Percentiles rank a stretch among this genome's conserved stretches.
These are phyloP conservation scores for Vitis rotundifolia DNA, from an alignment of 164 flowering plant species.

Conservation along the genomic window DNA sequence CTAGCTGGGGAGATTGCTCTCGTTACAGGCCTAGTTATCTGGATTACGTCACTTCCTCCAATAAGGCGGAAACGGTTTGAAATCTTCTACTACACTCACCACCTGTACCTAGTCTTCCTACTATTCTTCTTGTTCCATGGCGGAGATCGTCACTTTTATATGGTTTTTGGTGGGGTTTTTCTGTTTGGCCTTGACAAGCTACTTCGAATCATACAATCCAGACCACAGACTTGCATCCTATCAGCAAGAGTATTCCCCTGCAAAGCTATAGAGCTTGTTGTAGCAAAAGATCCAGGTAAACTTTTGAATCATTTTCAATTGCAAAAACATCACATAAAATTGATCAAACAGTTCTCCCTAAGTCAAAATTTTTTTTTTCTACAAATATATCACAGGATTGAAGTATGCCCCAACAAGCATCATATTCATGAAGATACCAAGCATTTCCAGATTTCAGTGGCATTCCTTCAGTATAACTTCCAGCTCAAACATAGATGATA, in stretches of 20 bases:
- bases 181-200: slow-evolving; percentile 82
- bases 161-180: slow-evolving; percentile 68
- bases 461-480: slow-evolving; percentile 86
- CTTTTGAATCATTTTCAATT: background rate
- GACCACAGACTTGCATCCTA: slow-evolving; percentile 53
- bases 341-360: background rate
- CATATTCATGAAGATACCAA: slow-evolving; percentile 69
- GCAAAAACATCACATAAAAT: background rate
- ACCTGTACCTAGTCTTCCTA: slow-evolving; percentile 65
- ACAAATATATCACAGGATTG: slow-evolving; percentile 42
- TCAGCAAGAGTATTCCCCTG: slow-evolving; percentile 68
- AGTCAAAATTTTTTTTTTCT: background rate
- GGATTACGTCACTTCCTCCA: slow-evolving; percentile 82
- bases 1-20: slow-evolving; percentile 80
- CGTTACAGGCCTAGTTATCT: slow-evolving; percentile 58
- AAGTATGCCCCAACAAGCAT: slow-evolving; percentile 71
- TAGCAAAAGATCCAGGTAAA: slow-evolving; percentile 73
- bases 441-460: slow-evolving; percentile 71
- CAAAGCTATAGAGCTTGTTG: slow-evolving; percentile 64
- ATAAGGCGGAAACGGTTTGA: slow-evolving; percentile 71
- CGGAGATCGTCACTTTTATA: slow-evolving; percentile 86
- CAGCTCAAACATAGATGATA: slow-evolving; percentile 51
- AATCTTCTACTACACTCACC: slow-evolving; percentile 81
- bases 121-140: slow-evolving; percentile 75
- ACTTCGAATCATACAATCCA: slow-evolving; percentile 69